phyloP scores from a whole-genome alignment of 2,329 filamentous ascomycete species.

The Hypoxylon sp. region DNA sequence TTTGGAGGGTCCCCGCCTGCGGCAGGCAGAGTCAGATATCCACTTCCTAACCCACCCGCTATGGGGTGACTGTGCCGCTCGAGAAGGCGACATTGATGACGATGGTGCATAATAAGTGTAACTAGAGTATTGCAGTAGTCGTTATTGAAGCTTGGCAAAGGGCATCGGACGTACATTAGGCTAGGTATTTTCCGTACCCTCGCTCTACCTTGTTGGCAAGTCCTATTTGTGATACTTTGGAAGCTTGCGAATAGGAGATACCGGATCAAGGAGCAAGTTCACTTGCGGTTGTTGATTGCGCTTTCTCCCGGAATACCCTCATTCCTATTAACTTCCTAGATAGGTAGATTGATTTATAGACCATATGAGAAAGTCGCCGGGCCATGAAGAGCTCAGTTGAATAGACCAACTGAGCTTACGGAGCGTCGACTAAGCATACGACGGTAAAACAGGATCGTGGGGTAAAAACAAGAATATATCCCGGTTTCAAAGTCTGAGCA shows the following conservation, averaged over 20 bases:
- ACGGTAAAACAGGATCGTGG: neutral
- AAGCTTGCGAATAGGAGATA: neutral
- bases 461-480: slow-evolving; percentile 1
- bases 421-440: neutral
- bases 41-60: neutral
- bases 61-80: neutral
- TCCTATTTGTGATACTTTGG: neutral
- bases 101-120: neutral
- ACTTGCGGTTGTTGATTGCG: neutral
- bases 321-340: neutral
- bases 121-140: neutral
- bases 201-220: neutral
- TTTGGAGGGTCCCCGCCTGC: neutral
- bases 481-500: neutral
- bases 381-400: neutral
- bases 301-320: neutral
- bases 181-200: neutral
- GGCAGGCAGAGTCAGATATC: neutral
- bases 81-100: neutral
- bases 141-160: neutral
- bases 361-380: neutral
- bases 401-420: neutral
- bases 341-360: neutral
- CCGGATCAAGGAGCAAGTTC: neutral
- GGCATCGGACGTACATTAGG: neutral